A percentile compares a stretch with the other conserved stretches of the same genome.
Evolutionary conservation across 441 rosid species (phyloP).

Genomic region (Populus hybrid): DNA sequence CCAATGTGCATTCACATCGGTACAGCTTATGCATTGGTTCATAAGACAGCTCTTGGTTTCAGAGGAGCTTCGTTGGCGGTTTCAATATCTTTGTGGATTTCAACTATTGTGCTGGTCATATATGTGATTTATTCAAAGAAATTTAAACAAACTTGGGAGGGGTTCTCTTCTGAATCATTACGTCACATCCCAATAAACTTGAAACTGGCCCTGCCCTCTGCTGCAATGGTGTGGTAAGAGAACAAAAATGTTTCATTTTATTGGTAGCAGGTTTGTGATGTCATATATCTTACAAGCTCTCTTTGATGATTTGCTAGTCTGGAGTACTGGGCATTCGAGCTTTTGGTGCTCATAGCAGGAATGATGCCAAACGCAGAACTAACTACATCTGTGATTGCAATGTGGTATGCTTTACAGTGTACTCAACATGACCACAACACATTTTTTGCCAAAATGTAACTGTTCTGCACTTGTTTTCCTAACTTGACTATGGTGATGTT

Average conservation of each 20-base stretch:
- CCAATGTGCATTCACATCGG: conserved; percentile 39
- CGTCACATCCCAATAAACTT: conserved; percentile 26
- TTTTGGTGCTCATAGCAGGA: conserved; percentile 68
- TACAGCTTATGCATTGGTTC: conserved; percentile 37
- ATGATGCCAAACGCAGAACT: conserved; percentile 53
- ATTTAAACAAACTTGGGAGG: conserved; percentile 61
- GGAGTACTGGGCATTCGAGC: conserved; percentile 76
- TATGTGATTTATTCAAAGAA: conserved; percentile 42
- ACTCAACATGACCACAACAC: conserved; percentile 11
- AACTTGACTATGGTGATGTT: not conserved
- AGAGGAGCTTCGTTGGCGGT: conserved; percentile 68
- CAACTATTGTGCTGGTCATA: conserved; percentile 33
- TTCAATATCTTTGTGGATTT: conserved; percentile 63
- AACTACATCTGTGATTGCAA: conserved; percentile 60
- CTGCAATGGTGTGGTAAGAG: conserved; percentile 80
- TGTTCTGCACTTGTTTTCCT: not conserved
- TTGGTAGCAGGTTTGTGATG: not conserved
- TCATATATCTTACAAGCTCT: not conserved
- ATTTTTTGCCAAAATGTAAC: not conserved
- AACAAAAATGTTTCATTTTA: not conserved
- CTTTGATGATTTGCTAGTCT: conserved; percentile 32
- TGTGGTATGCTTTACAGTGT: conserved; percentile 39
- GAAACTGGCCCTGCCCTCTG: conserved; percentile 62
- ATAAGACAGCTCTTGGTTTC: conserved; percentile 42
- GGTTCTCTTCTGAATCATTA: conserved; percentile 48